Evolutionary conservation across 345 rosid species (phyloP), one percentile per base, ranked within the genome.

Genomic region (Acer campestre): DNA sequence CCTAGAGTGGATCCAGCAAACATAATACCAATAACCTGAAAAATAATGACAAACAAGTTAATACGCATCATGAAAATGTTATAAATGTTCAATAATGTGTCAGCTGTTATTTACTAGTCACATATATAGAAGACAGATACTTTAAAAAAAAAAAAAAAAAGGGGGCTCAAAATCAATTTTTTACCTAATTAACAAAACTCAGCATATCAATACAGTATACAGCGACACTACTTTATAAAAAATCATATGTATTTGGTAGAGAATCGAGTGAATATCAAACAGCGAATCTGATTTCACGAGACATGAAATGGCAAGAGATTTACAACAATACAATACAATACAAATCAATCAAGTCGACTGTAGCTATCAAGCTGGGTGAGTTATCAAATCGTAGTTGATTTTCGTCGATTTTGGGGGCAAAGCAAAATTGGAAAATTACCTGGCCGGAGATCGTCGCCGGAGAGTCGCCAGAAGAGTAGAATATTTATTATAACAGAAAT

Each of bases 1-100:
- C 77, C 46, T 71, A 73, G 78, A 76, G 67, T 22, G 68, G 58
- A 77, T 77, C 85, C 85, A 75, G 66, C 75, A 78, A 81, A 74
- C 91, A 88, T 88, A 88, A 82, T 84, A 82, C 23, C 84, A 63
- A 74, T 75, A 56, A 80, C 86, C 81, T 53, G 69, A 76, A 56
- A 31, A 74, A 67, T 7, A 67, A 35, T n/a, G 18, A 44, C 2
- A 9, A 64, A 38, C 13, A 61, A 77, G 66, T 46, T 27, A 55
- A 66, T 7, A 22, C 53, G n/a, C 9, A 25, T 16, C 40, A 40
- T 18, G 2, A 23, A 40, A n/a, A 59, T 20, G n/a, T 4, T 53
- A 16, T 16, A 14, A 4, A 16, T 53, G n/a, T 46, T 16, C 58
- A 59, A 58, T n/a, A 20, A 18, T 22, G 9, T 10, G 10, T 55